These are phyloP conservation scores for Hortaea werneckii DNA, from an alignment of 2,329 filamentous ascomycete genomes.

Conservation along the genomic window DNA sequence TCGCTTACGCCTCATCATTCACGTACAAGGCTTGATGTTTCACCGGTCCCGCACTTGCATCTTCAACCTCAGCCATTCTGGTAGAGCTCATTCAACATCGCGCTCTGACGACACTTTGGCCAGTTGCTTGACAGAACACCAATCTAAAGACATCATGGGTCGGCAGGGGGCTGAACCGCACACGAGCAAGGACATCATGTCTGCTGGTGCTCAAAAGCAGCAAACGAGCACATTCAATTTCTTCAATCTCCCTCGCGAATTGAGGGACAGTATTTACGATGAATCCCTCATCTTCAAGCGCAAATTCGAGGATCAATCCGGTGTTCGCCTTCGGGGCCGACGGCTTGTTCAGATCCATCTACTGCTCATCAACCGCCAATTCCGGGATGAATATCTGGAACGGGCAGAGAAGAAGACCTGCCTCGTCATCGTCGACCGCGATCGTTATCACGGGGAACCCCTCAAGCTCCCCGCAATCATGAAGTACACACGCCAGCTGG, in stretches of 20 bases:
- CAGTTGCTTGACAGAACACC: too few relatives aligned
- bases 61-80: constrained; percentile 6
- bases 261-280: not conserved
- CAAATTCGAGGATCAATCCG: constrained; percentile 3
- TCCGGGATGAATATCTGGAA: constrained; percentile 5
- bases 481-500: constrained; percentile 2
- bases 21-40: not conserved
- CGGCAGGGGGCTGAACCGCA: not conserved
- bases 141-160: not conserved
- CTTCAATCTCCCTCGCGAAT: not conserved
- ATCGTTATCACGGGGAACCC: constrained; percentile 4
- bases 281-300: constrained; percentile 1
- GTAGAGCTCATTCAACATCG: constrained; percentile 5
- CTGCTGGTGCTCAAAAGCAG: not conserved
- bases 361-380: constrained; percentile 4
- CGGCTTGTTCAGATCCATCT: constrained; percentile 1
- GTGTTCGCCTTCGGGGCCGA: constrained; percentile 2
- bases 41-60: constrained; percentile 4
- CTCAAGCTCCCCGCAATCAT: constrained; percentile 2
- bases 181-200: not conserved
- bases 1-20: not conserved
- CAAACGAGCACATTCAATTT: not conserved
- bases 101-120: not conserved
- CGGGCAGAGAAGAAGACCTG: constrained; percentile 3
- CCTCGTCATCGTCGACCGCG: constrained; percentile 6